Evolutionary conservation across 1,284 basidiomycete genomes (phyloP), one percentile per base, ranked within the genome.

Genomic region (Moniliella sp.): DNA sequence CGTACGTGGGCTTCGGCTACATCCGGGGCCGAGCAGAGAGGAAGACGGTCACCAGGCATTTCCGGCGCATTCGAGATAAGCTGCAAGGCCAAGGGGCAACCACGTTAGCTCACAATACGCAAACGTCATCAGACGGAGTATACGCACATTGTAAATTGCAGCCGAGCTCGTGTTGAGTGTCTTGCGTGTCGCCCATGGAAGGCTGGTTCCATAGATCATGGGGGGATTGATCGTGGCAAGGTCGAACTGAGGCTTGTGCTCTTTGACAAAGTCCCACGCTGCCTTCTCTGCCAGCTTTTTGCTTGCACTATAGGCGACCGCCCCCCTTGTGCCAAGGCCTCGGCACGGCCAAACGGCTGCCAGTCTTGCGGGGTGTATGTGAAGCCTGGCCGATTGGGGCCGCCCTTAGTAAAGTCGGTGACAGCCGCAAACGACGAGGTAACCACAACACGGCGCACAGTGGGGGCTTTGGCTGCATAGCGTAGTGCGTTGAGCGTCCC

Each of bases 401-500:
- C 49, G 5, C 49, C 51, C 27, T 46, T 34, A 14, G 34, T 39
- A 10, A 53, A 36, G 31, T 39, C 43, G 8, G 44, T 48, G 3
- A 55, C 45, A 1, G 56, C 56, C 3, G 47, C 53, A 28, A 56
- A 49, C 5, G 48, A 48, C 3, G 43, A 46, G 15, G 56, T 58
- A 27, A 59, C 41, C 26, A 53, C 55, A 16, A 59, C 38, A 27
- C 46, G 40, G 33, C 50, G 44, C 16, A 57, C 48, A 18, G 36
- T 40, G 17, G 36, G 37, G 14, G 40, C 41, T 29, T 48, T 40
- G 26, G 48, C 45, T 7, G 56, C 56, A 15, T 45, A 48, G 4
- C 42, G 37, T 5, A 59, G 37, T 3, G 62, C 36, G 15, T 49
- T 46, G 15, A 60, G 39, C 0, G 58, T 62, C 2, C 61, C 61